Percentiles rank a stretch among this genome's conserved stretches.
These are phyloP conservation scores for Hypomyces rosellus DNA, from an alignment of 2,329 filamentous ascomycete genomes.

Conservation along the genomic window DNA sequence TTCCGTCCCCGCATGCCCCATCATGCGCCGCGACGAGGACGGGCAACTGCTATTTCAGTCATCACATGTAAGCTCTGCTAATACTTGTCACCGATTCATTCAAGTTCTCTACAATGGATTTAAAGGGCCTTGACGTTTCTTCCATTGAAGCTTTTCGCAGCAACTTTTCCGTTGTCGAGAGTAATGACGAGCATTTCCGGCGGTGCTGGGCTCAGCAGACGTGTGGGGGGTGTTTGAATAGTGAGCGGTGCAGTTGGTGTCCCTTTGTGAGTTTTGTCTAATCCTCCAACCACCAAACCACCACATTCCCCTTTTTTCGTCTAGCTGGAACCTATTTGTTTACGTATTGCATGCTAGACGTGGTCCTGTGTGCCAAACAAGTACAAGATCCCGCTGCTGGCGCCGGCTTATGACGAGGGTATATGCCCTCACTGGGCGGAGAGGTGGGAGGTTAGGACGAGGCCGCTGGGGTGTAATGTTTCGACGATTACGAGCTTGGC, in stretches of 20 bases:
- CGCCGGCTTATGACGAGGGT: slow-evolving; percentile 42
- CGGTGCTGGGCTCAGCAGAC: slow-evolving; percentile 47
- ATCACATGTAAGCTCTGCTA: too few relatives aligned
- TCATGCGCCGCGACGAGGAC: too few relatives aligned
- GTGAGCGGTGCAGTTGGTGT: slow-evolving; percentile 45
- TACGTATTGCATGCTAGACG: too few relatives aligned
- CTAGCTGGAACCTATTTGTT: too few relatives aligned
- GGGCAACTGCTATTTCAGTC: too few relatives aligned
- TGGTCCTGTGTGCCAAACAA: slow-evolving; percentile 50
- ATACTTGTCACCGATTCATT: background rate
- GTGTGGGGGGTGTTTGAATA: slow-evolving; percentile 40
- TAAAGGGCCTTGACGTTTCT: background rate
- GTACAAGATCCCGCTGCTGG: slow-evolving; percentile 38
- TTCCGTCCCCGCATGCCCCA: too few relatives aligned
- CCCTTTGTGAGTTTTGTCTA: slow-evolving; percentile 37
- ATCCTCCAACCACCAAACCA: too few relatives aligned
- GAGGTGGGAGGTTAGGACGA: slow-evolving; percentile 32
- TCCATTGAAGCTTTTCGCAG: slow-evolving; percentile 13
- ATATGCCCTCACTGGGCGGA: slow-evolving; percentile 47
- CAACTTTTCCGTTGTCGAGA: slow-evolving; percentile 26
- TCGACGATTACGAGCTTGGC: slow-evolving; percentile 30
- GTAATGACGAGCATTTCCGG: slow-evolving; percentile 34
- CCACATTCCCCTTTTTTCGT: too few relatives aligned
- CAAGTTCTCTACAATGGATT: slow-evolving; percentile 13
- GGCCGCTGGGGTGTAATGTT: slow-evolving; percentile 29